Base-by-base conservation (phyloP, 2,329 filamentous ascomycete genomes). In the Phialophora chinensis region DNA sequence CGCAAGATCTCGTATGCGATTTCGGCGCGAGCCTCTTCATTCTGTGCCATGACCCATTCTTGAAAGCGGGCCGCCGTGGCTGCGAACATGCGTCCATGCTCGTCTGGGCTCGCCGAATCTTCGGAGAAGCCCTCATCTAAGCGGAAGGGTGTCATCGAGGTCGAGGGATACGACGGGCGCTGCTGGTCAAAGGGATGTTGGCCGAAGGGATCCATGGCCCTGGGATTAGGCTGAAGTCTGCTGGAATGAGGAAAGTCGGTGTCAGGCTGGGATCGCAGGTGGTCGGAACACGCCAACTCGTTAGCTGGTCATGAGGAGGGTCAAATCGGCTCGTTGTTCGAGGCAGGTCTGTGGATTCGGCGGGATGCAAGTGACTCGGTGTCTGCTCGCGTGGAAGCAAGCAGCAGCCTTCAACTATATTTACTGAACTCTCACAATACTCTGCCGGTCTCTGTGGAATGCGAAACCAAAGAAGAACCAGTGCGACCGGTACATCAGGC, bases 121-220 rank as follows among this genome's bases (percentile, higher is more conserved):
- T 95, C 91, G 5, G 91, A 93, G 77, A 95, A 96, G 74, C 92
- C 92, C 80, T 96, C 92, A 80, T 96, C 92, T 66, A 92, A 85
- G 77, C 88, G 82, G 71, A 86, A 83, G 35, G 86, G 64, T 11
- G 67, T 60, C 8, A 62, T 60, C 20, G 60, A 69, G 42, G 55
- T 49, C n/a, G 65, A 64, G 33, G 42, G 42, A 59, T 55, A 66
- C 20, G 38, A 35, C 23, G 44, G 35, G 20, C 31, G 60, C 31
- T 58, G 20, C 23, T 63, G 44, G 38, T 62, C 54, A 20, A 65
- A 35, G 44, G 63, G 55, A 27, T 57, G 47, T 5, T 50, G 57
- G 44, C 38, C 25, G 42, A 54, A 63, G 7, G 59, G 49, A 62
- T 67, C 59, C 62, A 67, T 69, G 14, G 50, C 7, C 3, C 10